phyloP scores from a whole-genome alignment of 257 asterid species.

The Sherardia arvensis region DNA sequence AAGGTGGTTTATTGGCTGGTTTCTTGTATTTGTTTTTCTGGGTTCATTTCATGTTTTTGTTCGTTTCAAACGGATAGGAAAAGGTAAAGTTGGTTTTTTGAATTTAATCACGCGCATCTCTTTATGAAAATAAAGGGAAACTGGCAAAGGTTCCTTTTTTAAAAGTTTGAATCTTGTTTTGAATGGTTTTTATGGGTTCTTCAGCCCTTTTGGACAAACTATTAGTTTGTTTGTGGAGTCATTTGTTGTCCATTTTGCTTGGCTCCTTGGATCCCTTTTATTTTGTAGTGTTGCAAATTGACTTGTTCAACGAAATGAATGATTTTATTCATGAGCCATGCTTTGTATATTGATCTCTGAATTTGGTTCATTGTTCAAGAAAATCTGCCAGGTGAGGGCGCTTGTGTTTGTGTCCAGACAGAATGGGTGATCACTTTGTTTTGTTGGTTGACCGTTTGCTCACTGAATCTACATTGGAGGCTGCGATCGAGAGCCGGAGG shows the following conservation, averaged over 20 bases:
- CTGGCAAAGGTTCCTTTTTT: neutral
- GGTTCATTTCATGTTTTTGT: constrained; percentile 7
- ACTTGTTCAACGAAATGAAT: neutral
- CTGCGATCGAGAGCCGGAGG: constrained; percentile 66
- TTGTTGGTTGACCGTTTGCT: constrained; percentile 91
- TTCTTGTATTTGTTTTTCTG: constrained; percentile 8
- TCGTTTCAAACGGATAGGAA: constrained; percentile 19
- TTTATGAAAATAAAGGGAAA: constrained; percentile 1
- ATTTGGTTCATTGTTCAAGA: constrained; percentile 3
- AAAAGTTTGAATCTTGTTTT: constrained; percentile 3
- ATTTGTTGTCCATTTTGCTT: neutral
- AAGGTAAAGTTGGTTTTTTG: constrained; percentile 9
- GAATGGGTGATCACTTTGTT: constrained; percentile 95
- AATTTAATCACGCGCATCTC: constrained; percentile 6
- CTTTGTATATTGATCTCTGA: neutral
- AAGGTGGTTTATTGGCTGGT: constrained; percentile 19
- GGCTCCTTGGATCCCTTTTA: constrained; percentile 1
- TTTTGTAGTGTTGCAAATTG: neutral
- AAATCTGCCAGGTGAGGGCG: neutral
- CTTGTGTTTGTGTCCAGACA: constrained; percentile 1
- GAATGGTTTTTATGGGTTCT: constrained; percentile 10
- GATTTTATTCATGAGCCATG: neutral
- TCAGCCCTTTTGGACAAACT: constrained; percentile 3
- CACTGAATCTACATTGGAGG: constrained; percentile 88
- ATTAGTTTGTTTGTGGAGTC: neutral